Evolutionary conservation across 176 grass and related monocot species (phyloP).

Genomic region (Lolium perenne): DNA sequence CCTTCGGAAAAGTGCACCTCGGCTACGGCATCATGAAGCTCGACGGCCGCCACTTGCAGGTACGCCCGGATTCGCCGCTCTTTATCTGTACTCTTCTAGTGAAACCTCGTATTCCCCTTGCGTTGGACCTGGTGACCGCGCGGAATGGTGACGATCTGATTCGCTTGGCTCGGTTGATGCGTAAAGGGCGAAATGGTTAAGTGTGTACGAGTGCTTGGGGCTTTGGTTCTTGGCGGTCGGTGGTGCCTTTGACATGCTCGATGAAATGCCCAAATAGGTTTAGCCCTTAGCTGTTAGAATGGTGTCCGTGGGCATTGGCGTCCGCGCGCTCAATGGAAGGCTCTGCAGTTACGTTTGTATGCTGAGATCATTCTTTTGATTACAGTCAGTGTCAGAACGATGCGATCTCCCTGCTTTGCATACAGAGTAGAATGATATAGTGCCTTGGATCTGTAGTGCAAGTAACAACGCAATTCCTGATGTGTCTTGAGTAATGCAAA

Average conservation of each 20-base stretch:
- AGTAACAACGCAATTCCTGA: too few species aligned
- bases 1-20: constrained; percentile 70
- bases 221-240: background rate
- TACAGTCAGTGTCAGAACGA: too few species aligned
- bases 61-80: background rate
- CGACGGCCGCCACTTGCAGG: constrained; percentile 80
- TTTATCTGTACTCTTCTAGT: background rate
- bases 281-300: background rate
- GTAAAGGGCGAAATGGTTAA: constrained; percentile 3
- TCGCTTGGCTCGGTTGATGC: background rate
- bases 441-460: too few species aligned
- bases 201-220: background rate
- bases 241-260: constrained; percentile 36
- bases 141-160: background rate
- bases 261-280: constrained; percentile 55
- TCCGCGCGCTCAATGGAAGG: background rate
- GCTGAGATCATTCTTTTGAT: too few species aligned
- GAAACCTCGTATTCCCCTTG: background rate
- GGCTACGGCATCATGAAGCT: constrained; percentile 84
- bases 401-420: too few species aligned
- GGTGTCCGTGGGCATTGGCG: background rate
- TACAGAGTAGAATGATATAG: background rate
- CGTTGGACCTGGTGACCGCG: background rate
- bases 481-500: too few species aligned
- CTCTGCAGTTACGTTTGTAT: too few species aligned